Percentiles rank a stretch among this genome's conserved stretches.
Conservation (phyloP, 2,329 filamentous ascomycete genomes). For the Aureobasidium sp. region DNA sequence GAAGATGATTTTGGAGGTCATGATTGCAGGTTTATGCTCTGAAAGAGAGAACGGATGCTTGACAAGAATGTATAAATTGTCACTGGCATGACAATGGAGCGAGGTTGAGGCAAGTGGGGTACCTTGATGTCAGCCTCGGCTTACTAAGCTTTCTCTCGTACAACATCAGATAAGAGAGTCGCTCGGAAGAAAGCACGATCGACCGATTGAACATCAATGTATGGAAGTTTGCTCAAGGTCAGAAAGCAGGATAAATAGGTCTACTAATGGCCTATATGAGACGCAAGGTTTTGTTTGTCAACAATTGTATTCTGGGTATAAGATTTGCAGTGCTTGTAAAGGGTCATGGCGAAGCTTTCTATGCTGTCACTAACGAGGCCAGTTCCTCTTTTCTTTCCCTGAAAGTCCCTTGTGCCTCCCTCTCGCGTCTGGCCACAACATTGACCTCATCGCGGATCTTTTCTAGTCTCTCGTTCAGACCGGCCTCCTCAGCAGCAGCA, state of each 20-base stretch:
- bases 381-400: conserved; percentile 70
- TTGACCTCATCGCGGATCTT: conserved; percentile 73
- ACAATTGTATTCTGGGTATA: background rate
- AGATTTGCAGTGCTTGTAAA: background rate
- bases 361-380: conserved; percentile 40
- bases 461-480: conserved; percentile 63
- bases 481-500: conserved; percentile 70
- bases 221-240: background rate
- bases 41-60: background rate
- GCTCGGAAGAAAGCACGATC: background rate
- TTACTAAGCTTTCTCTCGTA: background rate
- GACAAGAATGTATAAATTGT: background rate
- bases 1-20: background rate
- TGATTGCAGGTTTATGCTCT: background rate
- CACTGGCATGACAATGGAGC: background rate
- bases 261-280: background rate
- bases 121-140: background rate
- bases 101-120: background rate
- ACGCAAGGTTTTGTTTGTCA: no score
- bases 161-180: background rate
- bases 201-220: background rate
- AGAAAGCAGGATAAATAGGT: background rate
- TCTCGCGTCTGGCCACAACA: conserved; percentile 70
- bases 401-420: conserved; percentile 86
- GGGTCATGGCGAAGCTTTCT: background rate